phyloP scores from a whole-genome alignment of 2,329 filamentous ascomycete species.

The Xylariaceae sp. region DNA sequence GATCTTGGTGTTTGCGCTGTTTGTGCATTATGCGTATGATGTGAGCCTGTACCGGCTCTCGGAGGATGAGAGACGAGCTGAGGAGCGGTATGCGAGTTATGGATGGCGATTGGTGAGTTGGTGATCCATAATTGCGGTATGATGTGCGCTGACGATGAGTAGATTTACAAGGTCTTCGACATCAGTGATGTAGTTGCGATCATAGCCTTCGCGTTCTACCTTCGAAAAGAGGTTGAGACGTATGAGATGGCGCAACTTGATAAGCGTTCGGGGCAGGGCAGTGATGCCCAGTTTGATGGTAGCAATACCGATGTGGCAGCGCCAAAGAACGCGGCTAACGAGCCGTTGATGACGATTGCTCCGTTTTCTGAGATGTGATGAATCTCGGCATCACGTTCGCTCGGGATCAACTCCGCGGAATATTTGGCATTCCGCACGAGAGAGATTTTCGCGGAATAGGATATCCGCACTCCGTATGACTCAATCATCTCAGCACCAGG shows the following conservation, averaged over 20 bases:
- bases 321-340: too few species aligned
- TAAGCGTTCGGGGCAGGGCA: neutral
- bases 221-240: slow-evolving; percentile 8
- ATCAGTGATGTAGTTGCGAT: slow-evolving; percentile 12
- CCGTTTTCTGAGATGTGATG: too few species aligned
- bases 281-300: neutral
- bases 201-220: slow-evolving; percentile 6
- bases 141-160: neutral
- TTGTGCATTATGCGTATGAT: slow-evolving; percentile 27
- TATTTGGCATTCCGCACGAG: too few species aligned
- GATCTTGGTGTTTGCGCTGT: slow-evolving; percentile 23
- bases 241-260: slow-evolving; percentile 1
- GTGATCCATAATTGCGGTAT: neutral
- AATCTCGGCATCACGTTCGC: too few species aligned
- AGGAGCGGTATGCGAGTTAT: slow-evolving; percentile 6
- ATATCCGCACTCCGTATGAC: too few species aligned
- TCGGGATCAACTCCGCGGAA: too few species aligned
- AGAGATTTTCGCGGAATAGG: too few species aligned
- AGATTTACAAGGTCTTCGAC: slow-evolving; percentile 17
- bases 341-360: too few species aligned
- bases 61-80: slow-evolving; percentile 11
- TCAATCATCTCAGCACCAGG: too few species aligned
- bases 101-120: slow-evolving; percentile 17
- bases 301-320: too few species aligned
- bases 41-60: slow-evolving; percentile 21